phyloP scores from a whole-genome alignment of 352 stramenopile species.

The Phytophthora litchii region DNA sequence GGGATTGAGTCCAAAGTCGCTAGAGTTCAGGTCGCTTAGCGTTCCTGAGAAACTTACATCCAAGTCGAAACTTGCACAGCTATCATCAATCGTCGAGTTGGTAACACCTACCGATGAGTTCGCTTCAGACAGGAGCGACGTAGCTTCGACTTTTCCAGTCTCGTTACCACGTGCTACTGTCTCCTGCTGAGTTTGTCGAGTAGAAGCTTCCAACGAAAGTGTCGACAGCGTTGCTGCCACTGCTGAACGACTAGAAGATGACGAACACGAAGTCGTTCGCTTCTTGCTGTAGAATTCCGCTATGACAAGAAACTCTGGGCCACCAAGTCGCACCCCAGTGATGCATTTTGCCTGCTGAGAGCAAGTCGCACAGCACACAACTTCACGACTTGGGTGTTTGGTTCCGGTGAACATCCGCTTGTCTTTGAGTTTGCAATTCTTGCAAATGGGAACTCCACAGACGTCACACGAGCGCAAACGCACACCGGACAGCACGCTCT shows the following conservation, averaged over 20 bases:
- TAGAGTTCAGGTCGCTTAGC: constrained; percentile 30
- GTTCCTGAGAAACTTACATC: constrained; percentile 25
- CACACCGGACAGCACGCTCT: constrained; percentile 18
- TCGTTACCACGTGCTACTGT: not conserved
- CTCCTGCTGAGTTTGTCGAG: constrained; percentile 7
- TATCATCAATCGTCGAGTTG: constrained; percentile 26
- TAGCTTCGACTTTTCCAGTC: constrained; percentile 5
- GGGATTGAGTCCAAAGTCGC: constrained; percentile 6
- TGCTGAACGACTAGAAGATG: constrained; percentile 7
- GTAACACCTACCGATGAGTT: constrained; percentile 21
- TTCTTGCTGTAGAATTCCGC: constrained; percentile 34
- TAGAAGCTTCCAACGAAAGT: constrained; percentile 13
- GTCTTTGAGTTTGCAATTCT: constrained; percentile 57
- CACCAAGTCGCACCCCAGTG: constrained; percentile 23
- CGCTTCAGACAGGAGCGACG: constrained; percentile 14
- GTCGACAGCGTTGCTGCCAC: constrained; percentile 7
- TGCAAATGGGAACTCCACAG: constrained; percentile 49
- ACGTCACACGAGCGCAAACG: constrained; percentile 42
- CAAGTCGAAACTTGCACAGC: constrained; percentile 27
- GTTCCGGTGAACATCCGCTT: constrained; percentile 38
- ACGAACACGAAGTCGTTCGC: not conserved
- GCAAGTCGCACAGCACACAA: constrained; percentile 43
- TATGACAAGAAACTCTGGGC: constrained; percentile 33
- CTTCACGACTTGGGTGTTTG: constrained; percentile 17
- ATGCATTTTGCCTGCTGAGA: constrained; percentile 35